Percentiles rank a stretch among this genome's conserved stretches.
These are phyloP conservation scores for Trichosporon sp. DNA, from an alignment of 1,284 basidiomycete genomes.

Conservation along the genomic window DNA sequence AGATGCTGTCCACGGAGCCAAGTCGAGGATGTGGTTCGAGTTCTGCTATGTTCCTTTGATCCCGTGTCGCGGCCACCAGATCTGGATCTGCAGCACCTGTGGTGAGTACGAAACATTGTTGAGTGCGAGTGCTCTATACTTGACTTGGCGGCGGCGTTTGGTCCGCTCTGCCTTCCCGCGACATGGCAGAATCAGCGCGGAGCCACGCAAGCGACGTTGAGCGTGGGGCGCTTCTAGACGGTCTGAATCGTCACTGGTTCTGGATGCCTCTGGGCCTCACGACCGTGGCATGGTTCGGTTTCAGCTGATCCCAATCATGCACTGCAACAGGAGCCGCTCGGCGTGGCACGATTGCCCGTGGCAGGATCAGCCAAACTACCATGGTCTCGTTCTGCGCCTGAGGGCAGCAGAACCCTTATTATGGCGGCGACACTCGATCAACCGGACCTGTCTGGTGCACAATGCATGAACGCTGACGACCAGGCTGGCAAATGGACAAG, in stretches of 20 bases:
- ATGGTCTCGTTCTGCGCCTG: background rate
- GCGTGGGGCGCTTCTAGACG: too few relatives aligned
- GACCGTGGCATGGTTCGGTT: background rate
- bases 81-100: slow-evolving; percentile 45
- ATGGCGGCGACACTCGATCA: background rate
- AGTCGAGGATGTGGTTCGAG: slow-evolving; percentile 41
- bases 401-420: background rate
- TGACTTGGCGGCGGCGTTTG: too few relatives aligned
- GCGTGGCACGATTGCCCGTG: background rate
- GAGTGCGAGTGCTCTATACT: background rate
- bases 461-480: background rate
- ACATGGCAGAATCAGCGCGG: too few relatives aligned
- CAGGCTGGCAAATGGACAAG: slow-evolving; percentile 23
- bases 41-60: slow-evolving; percentile 46
- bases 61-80: slow-evolving; percentile 36
- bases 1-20: slow-evolving; percentile 27
- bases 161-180: too few relatives aligned
- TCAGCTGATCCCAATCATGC: background rate
- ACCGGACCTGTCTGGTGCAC: background rate
- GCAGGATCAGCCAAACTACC: background rate
- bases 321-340: background rate
- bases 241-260: background rate
- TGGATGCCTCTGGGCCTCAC: background rate
- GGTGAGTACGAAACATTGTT: slow-evolving; percentile 26
- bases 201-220: too few relatives aligned